A percentile compares a stretch with the other conserved stretches of the same genome.
Conservation (phyloP, 139 green algal genomes). For the Chlamydomonas applanata region DNA sequence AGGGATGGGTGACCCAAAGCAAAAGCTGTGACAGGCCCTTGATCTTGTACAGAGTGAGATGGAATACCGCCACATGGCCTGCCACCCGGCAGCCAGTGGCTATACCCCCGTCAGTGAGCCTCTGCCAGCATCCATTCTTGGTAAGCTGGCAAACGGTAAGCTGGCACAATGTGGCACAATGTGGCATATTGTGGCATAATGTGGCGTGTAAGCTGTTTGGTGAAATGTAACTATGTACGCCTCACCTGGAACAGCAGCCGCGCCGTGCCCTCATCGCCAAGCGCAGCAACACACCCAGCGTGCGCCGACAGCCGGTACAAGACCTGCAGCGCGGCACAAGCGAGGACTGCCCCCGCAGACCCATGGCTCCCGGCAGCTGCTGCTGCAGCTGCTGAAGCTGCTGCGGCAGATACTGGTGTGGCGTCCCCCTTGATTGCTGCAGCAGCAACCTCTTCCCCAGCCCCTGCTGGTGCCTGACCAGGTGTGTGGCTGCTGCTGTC, state of each 20-base stretch:
- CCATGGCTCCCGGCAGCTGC: neutral
- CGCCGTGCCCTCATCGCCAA: conserved; percentile 51
- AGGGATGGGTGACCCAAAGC: too few relatives aligned
- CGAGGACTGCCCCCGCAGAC: neutral
- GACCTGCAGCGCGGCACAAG: conserved; percentile 38
- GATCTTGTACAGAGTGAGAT: too few relatives aligned
- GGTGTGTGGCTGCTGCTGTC: neutral
- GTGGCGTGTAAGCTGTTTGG: too few relatives aligned
- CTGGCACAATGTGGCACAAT: too few relatives aligned
- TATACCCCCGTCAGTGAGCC: too few relatives aligned
- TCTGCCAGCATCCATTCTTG: too few relatives aligned
- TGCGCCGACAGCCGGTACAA: conserved; percentile 59
- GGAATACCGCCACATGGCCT: too few relatives aligned
- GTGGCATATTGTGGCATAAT: too few relatives aligned
- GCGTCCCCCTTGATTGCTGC: neutral
- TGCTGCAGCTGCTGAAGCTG: neutral
- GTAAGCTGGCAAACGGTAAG: too few relatives aligned
- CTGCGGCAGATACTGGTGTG: neutral
- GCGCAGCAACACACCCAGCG: conserved; percentile 62
- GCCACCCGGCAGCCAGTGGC: too few relatives aligned
- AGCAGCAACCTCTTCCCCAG: neutral
- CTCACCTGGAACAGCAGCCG: conserved; percentile 6
- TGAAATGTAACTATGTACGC: too few relatives aligned
- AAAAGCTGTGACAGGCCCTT: too few relatives aligned
- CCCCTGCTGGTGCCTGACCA: conserved; percentile 12